These are phyloP conservation scores for Turnera subulata DNA, from an alignment of 345 rosid genomes.

Conservation along the genomic window DNA sequence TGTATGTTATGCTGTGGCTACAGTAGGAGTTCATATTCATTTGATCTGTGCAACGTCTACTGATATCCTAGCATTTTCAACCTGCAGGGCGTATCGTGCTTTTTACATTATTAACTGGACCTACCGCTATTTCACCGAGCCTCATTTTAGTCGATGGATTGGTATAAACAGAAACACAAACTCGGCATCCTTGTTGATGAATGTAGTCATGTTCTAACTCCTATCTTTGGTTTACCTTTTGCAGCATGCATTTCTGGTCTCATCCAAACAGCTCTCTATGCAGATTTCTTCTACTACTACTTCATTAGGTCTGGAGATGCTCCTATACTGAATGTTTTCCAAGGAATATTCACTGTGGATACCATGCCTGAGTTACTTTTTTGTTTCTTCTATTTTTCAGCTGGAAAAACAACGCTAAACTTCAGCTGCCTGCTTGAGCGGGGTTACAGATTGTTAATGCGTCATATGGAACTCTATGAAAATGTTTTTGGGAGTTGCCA, in stretches of 20 bases:
- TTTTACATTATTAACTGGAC: conserved; percentile 89
- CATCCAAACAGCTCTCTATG: conserved; percentile 81
- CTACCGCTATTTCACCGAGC: conserved; percentile 67
- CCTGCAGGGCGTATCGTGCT: conserved; percentile 78
- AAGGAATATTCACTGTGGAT: neutral
- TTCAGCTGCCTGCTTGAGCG: conserved; percentile 83
- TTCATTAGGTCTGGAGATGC: conserved; percentile 56
- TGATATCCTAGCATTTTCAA: neutral
- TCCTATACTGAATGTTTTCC: neutral
- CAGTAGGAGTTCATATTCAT: neutral
- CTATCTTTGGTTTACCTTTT: conserved; percentile 6
- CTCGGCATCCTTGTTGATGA: neutral
- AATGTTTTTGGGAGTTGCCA: no score
- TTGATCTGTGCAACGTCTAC: neutral
- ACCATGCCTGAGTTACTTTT: neutral
- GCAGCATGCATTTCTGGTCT: conserved; percentile 87
- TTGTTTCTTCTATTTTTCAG: conserved; percentile 30
- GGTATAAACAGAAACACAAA: conserved; percentile 31
- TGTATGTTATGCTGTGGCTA: neutral
- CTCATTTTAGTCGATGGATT: conserved; percentile 68
- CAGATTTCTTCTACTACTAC: conserved; percentile 93
- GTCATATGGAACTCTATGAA: no score
- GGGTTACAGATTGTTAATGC: no score
- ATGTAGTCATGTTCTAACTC: conserved; percentile 9
- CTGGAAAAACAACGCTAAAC: conserved; percentile 90